Percentiles rank a stretch among this genome's conserved stretches.
Evolutionary conservation across 345 rosid species (phyloP).

Genomic region (Anacardium occidentale): DNA sequence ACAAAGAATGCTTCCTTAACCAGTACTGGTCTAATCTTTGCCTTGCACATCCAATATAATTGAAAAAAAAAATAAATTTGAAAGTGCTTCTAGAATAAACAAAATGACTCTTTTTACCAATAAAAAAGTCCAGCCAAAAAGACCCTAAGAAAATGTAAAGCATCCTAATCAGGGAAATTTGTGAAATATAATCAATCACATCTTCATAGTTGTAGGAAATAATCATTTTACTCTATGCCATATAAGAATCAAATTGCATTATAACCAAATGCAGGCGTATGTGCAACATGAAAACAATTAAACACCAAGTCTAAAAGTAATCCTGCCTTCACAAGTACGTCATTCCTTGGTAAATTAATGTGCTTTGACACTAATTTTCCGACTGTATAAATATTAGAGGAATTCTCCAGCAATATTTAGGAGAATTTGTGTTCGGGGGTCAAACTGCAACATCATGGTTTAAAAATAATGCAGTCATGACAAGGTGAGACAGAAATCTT

Average conservation of each 20-base stretch:
- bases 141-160: conserved; percentile 1
- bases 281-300: too few relatives aligned
- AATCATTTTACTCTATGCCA: neutral
- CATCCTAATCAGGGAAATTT: neutral
- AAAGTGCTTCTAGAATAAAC: too few relatives aligned
- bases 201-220: neutral
- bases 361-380: neutral
- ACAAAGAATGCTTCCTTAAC: conserved; percentile 37
- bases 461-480: neutral
- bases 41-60: conserved; percentile 60
- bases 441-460: neutral
- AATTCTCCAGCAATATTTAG: conserved; percentile 1
- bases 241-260: neutral
- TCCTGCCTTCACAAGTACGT: neutral
- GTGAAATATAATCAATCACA: conserved; percentile 2
- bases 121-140: too few relatives aligned
- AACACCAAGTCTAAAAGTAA: neutral
- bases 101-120: too few relatives aligned
- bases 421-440: neutral
- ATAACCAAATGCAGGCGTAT: too few relatives aligned
- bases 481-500: neutral
- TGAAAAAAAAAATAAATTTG: too few relatives aligned
- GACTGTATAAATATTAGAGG: neutral
- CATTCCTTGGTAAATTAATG: neutral
- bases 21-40: conserved; percentile 63